These are phyloP conservation scores for Trypanosoma melophagium DNA, from an alignment of 208 protist species.

Conservation along the genomic window DNA sequence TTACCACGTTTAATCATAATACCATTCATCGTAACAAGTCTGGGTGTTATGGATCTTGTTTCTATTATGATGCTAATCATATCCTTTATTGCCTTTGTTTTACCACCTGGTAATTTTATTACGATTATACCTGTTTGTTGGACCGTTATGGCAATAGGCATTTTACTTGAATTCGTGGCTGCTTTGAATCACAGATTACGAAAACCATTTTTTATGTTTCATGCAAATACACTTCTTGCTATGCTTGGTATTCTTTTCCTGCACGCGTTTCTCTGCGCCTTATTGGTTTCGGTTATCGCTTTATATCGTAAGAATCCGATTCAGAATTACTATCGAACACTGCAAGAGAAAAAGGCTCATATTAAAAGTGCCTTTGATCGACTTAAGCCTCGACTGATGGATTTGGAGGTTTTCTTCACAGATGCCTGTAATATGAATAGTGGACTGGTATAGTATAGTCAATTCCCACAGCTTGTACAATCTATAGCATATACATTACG, in stretches of 20 bases:
- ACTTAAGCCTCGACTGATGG: slow-evolving; percentile 8
- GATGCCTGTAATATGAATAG: slow-evolving; percentile 3
- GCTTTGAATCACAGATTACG: not conserved
- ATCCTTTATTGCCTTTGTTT: slow-evolving; percentile 13
- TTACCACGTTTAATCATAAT: slow-evolving; percentile 1
- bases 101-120: slow-evolving; percentile 5
- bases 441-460: not conserved
- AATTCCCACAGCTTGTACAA: slow-evolving; percentile 7
- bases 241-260: not conserved
- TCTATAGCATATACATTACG: slow-evolving; percentile 1
- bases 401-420: slow-evolving; percentile 12
- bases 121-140: slow-evolving; percentile 5
- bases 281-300: not conserved
- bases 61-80: slow-evolving; percentile 21
- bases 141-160: not conserved
- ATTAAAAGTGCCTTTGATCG: slow-evolving; percentile 14
- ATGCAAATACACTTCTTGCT: not conserved
- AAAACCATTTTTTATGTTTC: slow-evolving; percentile 15
- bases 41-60: slow-evolving; percentile 16
- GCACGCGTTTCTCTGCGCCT: not conserved
- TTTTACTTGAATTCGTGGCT: slow-evolving; percentile 15
- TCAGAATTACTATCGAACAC: slow-evolving; percentile 3
- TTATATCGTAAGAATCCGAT: slow-evolving; percentile 13
- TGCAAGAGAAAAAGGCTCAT: slow-evolving; percentile 16
- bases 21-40: slow-evolving; percentile 4